These are phyloP conservation scores for Lipomyces starkeyi DNA, from an alignment of 805 yeast genomes.

Conservation along the genomic window DNA sequence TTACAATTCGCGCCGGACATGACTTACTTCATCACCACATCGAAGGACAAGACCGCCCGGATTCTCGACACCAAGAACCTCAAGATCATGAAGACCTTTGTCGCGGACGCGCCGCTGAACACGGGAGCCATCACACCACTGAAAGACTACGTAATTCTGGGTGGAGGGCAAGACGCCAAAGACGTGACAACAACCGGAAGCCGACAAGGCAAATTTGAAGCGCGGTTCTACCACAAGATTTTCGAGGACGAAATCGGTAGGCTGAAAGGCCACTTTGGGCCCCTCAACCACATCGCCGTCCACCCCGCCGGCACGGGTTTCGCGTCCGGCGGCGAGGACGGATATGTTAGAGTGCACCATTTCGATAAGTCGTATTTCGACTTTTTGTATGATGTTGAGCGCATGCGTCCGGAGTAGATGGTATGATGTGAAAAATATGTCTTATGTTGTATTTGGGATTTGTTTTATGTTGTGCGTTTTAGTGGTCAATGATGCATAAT, in stretches of 20 bases:
- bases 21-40: slow-evolving; percentile 89
- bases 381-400: slow-evolving; percentile 51
- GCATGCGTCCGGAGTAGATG: slow-evolving; percentile 29
- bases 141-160: slow-evolving; percentile 89
- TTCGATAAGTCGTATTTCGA: slow-evolving; percentile 93
- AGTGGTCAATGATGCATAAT: not conserved
- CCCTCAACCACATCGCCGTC: slow-evolving; percentile 88
- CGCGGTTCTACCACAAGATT: slow-evolving; percentile 92
- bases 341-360: slow-evolving; percentile 90
- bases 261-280: slow-evolving; percentile 99
- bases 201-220: slow-evolving; percentile 94
- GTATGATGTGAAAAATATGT: slow-evolving; percentile 15
- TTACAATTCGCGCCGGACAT: slow-evolving; percentile 86
- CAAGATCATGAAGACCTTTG: slow-evolving; percentile 71
- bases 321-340: slow-evolving; percentile 99
- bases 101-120: slow-evolving; percentile 92
- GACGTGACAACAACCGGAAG: slow-evolving; percentile 97
- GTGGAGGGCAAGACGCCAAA: slow-evolving; percentile 99
- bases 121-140: slow-evolving; percentile 92
- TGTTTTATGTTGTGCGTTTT: not conserved
- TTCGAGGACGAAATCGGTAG: slow-evolving; percentile 96
- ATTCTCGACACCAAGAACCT: slow-evolving; percentile 80
- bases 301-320: slow-evolving; percentile 93
- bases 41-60: slow-evolving; percentile 86
- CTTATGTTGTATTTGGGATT: not conserved